These are phyloP conservation scores for Gentiana dahurica DNA, from an alignment of 257 asterid species.

Conservation along the genomic window DNA sequence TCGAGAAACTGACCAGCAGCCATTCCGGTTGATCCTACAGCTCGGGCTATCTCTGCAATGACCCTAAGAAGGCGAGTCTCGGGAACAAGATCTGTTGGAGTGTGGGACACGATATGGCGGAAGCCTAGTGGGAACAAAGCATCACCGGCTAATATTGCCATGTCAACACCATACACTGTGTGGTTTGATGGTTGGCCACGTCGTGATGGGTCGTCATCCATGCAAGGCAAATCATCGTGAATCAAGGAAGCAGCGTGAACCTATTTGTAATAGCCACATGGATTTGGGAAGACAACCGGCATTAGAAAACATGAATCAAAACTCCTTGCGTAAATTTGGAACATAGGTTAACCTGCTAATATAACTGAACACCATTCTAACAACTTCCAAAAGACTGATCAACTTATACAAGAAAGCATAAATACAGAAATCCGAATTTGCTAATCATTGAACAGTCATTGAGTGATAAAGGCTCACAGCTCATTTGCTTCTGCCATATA, in stretches of 20 bases:
- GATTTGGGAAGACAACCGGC: not conserved
- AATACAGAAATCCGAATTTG: too few species aligned
- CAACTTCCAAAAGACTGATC: too few species aligned
- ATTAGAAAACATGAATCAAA: too few species aligned
- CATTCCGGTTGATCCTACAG: slow-evolving; percentile 98
- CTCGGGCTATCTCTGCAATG: slow-evolving; percentile 81
- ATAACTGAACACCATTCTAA: too few species aligned
- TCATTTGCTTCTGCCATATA: too few species aligned
- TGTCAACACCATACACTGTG: slow-evolving; percentile 75
- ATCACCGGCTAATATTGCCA: slow-evolving; percentile 96
- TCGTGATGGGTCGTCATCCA: slow-evolving; percentile 93
- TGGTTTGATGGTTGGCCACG: slow-evolving; percentile 89
- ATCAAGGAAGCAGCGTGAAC: slow-evolving; percentile 93
- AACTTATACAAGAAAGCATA: too few species aligned
- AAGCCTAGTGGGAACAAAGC: slow-evolving; percentile 93
- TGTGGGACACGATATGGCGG: slow-evolving; percentile 81
- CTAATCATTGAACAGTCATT: too few species aligned
- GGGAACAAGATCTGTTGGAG: slow-evolving; percentile 68
- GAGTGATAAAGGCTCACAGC: too few species aligned
- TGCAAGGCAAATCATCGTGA: slow-evolving; percentile 95
- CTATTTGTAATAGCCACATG: slow-evolving; percentile 19
- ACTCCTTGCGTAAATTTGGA: too few species aligned
- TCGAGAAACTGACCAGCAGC: slow-evolving; percentile 90
- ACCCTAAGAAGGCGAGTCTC: slow-evolving; percentile 57
- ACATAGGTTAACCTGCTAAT: too few species aligned